These are phyloP conservation scores for Aspergillus terreus DNA, from an alignment of 2,329 filamentous ascomycete genomes.

Conservation along the genomic window DNA sequence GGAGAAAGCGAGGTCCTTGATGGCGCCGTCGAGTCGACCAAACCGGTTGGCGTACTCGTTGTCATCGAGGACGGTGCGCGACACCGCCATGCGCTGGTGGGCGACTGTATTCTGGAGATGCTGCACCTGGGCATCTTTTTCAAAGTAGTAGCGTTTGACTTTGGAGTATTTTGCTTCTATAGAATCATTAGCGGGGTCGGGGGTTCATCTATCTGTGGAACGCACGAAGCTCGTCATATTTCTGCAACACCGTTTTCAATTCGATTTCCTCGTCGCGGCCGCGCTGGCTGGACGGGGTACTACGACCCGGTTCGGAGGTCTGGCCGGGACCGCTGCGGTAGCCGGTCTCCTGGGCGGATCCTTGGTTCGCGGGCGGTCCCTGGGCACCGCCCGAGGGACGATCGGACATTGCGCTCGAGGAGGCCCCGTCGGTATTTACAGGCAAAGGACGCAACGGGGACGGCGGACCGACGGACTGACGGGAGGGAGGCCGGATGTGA, in stretches of 20 bases:
- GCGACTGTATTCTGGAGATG: conserved; percentile 96
- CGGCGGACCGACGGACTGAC: conserved; percentile 19
- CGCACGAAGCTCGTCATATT: conserved; percentile 47
- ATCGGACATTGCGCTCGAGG: conserved; percentile 17
- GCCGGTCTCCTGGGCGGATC: conserved; percentile 8
- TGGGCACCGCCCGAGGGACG: conserved; percentile 12
- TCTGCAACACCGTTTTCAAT: conserved; percentile 41
- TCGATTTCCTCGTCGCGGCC: conserved; percentile 42
- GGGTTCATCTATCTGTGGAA: background rate
- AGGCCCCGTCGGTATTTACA: conserved; percentile 7
- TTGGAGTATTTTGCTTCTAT: conserved; percentile 94
- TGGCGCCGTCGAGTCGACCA: conserved; percentile 84
- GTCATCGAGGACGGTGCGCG: conserved; percentile 89
- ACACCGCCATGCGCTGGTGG: conserved; percentile 91
- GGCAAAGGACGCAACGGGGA: conserved; percentile 16
- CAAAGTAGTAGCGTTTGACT: conserved; percentile 96
- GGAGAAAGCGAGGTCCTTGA: conserved; percentile 92
- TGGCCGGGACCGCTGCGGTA: conserved; percentile 22
- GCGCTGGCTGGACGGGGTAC: conserved; percentile 37
- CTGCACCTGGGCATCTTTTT: conserved; percentile 84
- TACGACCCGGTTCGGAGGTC: conserved; percentile 42
- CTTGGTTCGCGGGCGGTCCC: conserved; percentile 8
- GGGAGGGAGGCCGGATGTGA: conserved; percentile 16
- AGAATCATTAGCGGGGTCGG: conserved; percentile 1
- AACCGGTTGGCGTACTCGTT: conserved; percentile 89